phyloP scores from a whole-genome alignment of 768 basidiomycete species.

The Leccinellum rugosiceps region DNA sequence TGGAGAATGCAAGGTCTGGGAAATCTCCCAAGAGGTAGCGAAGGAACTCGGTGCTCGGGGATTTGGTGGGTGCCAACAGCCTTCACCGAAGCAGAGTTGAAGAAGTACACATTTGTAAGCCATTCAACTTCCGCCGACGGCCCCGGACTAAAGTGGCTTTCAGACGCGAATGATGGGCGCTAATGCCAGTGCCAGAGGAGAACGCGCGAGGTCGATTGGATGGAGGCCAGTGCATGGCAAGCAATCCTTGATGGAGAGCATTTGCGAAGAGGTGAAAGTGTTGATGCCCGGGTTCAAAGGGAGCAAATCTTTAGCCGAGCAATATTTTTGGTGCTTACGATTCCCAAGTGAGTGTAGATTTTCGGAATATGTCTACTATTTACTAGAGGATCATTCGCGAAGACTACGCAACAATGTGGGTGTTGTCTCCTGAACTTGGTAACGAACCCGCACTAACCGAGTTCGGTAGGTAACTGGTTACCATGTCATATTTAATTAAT shows the following conservation, averaged over 20 bases:
- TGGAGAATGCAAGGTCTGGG: constrained; percentile 45
- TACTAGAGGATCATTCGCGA: background rate
- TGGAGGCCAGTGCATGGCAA: constrained; percentile 33
- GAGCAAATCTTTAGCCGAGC: background rate
- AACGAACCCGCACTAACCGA: constrained; percentile 10
- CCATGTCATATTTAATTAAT: constrained; percentile 1
- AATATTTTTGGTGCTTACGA: background rate
- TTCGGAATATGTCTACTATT: background rate
- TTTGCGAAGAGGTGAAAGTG: constrained; percentile 38
- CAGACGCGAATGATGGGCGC: constrained; percentile 18
- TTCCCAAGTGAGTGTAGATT: background rate
- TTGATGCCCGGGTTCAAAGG: background rate
- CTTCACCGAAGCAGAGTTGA: constrained; percentile 34
- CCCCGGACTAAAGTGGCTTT: background rate
- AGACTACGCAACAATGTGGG: background rate
- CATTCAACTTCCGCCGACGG: background rate
- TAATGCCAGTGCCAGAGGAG: constrained; percentile 20
- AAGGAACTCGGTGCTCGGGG: constrained; percentile 31
- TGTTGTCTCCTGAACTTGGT: constrained; percentile 1
- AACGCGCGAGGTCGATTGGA: constrained; percentile 19
- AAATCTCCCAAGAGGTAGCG: constrained; percentile 40
- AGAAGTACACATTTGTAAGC: constrained; percentile 15
- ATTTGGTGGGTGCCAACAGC: constrained; percentile 30
- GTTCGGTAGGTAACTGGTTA: background rate
- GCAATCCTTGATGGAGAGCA: constrained; percentile 40